These are phyloP conservation scores for Candida glaebosa DNA, from an alignment of 805 yeast genomes.

Conservation along the genomic window DNA sequence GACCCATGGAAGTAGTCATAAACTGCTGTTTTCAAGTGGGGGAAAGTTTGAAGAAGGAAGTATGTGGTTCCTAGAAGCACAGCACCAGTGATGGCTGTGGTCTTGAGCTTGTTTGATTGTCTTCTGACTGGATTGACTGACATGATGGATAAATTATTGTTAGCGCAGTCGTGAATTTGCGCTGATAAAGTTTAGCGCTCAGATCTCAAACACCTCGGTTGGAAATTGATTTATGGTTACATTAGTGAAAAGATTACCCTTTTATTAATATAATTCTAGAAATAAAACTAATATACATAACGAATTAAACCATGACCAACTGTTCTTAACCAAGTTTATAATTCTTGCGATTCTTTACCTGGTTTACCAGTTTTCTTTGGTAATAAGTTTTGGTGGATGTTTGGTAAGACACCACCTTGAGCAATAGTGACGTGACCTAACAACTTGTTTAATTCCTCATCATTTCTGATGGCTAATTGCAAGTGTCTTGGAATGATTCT, in stretches of 20 bases:
- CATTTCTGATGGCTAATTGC: conserved; percentile 51
- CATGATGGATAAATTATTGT: neutral
- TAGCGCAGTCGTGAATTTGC: no score
- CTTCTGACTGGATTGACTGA: neutral
- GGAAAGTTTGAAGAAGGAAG: conserved; percentile 44
- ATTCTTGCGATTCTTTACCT: conserved; percentile 56
- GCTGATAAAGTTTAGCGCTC: no score
- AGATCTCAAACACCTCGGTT: neutral
- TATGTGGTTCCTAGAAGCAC: conserved; percentile 41
- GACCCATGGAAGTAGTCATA: conserved; percentile 18
- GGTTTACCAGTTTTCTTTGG: conserved; percentile 53
- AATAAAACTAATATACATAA: neutral
- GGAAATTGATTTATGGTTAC: no score
- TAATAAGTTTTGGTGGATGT: conserved; percentile 47
- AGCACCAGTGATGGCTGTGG: conserved; percentile 34
- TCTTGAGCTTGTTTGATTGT: conserved; percentile 11
- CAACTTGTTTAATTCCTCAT: conserved; percentile 49
- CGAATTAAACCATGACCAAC: neutral
- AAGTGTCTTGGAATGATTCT: conserved; percentile 52
- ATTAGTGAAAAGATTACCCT: neutral
- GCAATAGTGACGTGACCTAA: conserved; percentile 50
- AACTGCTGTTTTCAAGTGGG: conserved; percentile 39
- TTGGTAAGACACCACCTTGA: conserved; percentile 53
- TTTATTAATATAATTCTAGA: no score
- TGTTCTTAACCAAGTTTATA: conserved; percentile 40